These are phyloP conservation scores for Trypanosomatidae sp. DNA, from an alignment of 208 protist species.

Conservation along the genomic window DNA sequence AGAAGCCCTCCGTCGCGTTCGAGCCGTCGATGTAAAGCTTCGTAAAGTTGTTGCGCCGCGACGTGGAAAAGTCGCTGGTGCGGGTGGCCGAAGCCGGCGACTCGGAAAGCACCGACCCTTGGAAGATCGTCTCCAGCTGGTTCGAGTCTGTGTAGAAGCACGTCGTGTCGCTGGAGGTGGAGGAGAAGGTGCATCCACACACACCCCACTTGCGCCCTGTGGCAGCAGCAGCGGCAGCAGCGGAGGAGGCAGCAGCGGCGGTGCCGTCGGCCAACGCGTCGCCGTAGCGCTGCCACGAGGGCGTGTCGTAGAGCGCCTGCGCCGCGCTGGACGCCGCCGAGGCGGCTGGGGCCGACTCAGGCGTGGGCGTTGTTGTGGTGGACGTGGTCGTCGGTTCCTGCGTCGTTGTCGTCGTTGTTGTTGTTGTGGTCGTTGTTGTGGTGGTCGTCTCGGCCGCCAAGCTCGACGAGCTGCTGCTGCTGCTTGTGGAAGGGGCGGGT, in stretches of 20 bases:
- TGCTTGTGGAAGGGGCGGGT: too few species aligned
- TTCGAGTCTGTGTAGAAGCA: slow-evolving; percentile 45
- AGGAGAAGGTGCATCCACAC: slow-evolving; percentile 34
- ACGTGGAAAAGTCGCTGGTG: slow-evolving; percentile 15
- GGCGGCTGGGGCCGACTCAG: too few species aligned
- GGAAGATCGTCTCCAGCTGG: slow-evolving; percentile 31
- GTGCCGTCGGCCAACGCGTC: neutral
- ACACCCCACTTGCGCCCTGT: slow-evolving; percentile 26
- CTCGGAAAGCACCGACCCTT: slow-evolving; percentile 13
- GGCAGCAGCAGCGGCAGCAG: neutral
- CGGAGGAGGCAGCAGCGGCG: neutral
- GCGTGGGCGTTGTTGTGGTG: too few species aligned
- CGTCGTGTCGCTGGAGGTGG: slow-evolving; percentile 11
- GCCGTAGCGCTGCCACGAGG: too few species aligned
- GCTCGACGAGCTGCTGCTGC: too few species aligned
- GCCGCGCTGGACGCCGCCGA: too few species aligned
- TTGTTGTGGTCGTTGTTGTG: too few species aligned
- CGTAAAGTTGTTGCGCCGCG: slow-evolving; percentile 29
- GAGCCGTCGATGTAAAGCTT: slow-evolving; percentile 13
- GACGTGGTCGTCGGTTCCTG: too few species aligned
- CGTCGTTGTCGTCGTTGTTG: too few species aligned
- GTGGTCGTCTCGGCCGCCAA: too few species aligned
- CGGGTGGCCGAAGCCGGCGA: neutral
- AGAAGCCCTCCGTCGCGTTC: slow-evolving; percentile 21
- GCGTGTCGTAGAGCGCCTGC: too few species aligned